phyloP scores from a whole-genome alignment of 2,329 filamentous ascomycete genomes.

The Verticillium isaacii region DNA sequence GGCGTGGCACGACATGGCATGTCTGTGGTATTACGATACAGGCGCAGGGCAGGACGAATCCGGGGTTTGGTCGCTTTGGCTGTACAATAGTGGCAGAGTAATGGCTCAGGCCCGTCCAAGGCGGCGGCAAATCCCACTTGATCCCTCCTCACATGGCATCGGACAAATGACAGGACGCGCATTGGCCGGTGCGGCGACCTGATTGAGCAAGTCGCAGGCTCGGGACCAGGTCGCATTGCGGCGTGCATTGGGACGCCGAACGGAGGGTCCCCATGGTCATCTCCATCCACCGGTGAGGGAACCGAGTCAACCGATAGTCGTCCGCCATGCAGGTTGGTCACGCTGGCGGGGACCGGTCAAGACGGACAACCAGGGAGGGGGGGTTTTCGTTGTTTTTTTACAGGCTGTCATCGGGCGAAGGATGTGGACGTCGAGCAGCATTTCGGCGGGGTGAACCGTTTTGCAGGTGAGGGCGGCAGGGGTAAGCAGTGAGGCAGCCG shows the following conservation, averaged over 20 bases:
- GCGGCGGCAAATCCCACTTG: not conserved
- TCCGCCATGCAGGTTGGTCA: not conserved
- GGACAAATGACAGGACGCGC: not conserved
- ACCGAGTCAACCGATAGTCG: not conserved
- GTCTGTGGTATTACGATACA: not conserved
- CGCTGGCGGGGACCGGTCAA: slow-evolving; percentile 1
- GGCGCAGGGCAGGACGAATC: not conserved
- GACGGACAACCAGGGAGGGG: not conserved
- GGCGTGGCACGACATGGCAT: not conserved
- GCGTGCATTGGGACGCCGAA: not conserved
- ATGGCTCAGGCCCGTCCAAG: not conserved
- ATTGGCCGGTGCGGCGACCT: not conserved
- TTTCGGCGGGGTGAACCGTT: no score
- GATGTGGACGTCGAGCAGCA: no score
- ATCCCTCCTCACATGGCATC: not conserved
- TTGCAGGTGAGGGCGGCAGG: not conserved
- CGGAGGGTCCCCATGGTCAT: not conserved
- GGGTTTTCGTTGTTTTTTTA: not conserved
- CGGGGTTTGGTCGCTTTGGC: not conserved
- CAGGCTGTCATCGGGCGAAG: not conserved
- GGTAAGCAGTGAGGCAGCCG: not conserved
- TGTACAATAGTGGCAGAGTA: not conserved
- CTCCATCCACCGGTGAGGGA: not conserved
- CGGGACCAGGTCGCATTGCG: not conserved
- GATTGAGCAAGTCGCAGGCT: not conserved